Conservation (phyloP, 192 early-diverging fungal genomes). For the Rhizophagus prolifer region DNA sequence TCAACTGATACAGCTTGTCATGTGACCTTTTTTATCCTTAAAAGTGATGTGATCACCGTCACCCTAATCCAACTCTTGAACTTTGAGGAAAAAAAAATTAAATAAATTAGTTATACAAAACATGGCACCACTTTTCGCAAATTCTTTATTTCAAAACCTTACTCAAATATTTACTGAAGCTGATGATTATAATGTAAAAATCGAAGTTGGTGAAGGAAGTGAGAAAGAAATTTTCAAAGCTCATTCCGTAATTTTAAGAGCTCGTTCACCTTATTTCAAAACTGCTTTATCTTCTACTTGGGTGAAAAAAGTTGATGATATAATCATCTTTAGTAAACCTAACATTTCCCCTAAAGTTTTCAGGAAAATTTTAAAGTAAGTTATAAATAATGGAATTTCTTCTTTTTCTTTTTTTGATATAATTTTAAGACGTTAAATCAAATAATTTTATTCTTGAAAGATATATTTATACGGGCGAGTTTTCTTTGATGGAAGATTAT, state of each 20-base stretch:
- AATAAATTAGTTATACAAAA: too few species aligned
- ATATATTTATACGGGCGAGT: conserved; percentile 7
- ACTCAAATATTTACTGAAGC: not conserved
- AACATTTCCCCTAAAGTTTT: not conserved
- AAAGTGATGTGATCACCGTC: too few species aligned
- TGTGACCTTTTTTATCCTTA: too few species aligned
- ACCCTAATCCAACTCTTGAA: too few species aligned
- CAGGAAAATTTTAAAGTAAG: not conserved
- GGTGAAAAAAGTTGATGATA: not conserved
- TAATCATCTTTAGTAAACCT: not conserved
- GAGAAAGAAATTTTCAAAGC: conserved; percentile 1
- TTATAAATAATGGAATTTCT: too few species aligned
- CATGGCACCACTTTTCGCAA: too few species aligned
- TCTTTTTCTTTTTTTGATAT: not conserved
- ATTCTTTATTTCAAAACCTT: not conserved
- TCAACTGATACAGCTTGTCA: too few species aligned
- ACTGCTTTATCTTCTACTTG: conserved; percentile 12
- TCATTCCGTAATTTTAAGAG: conserved; percentile 4
- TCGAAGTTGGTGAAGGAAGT: not conserved
- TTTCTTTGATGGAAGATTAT: not conserved
- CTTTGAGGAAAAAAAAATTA: too few species aligned
- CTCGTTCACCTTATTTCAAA: conserved; percentile 3
- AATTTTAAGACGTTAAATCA: not conserved
- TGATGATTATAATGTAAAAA: conserved; percentile 4
- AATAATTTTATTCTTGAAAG: not conserved